Conservation (phyloP, 768 basidiomycete genomes). For the Suillus spraguei region DNA sequence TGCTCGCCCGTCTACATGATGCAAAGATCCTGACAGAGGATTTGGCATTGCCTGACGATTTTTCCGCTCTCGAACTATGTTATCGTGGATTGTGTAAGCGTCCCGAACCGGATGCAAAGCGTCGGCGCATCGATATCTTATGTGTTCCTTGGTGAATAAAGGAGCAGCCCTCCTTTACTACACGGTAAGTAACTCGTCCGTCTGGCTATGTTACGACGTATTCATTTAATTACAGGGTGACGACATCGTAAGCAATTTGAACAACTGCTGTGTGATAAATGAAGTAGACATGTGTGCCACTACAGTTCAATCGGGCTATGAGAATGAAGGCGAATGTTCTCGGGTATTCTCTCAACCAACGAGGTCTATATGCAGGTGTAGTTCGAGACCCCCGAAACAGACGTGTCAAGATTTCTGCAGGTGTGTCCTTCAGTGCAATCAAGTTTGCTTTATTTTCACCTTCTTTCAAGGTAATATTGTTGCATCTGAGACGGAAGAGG, state of each 20-base stretch:
- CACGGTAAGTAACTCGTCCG: conserved; percentile 55
- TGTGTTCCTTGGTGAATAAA: conserved; percentile 76
- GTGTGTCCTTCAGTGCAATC: conserved; percentile 37
- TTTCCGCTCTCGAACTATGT: conserved; percentile 66
- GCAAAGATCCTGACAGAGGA: conserved; percentile 78
- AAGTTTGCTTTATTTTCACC: neutral
- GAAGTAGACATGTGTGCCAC: neutral
- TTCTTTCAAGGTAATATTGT: conserved; percentile 56
- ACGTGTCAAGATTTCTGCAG: conserved; percentile 59
- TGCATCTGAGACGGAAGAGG: conserved; percentile 83
- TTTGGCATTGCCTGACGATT: conserved; percentile 70
- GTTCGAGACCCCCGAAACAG: conserved; percentile 68
- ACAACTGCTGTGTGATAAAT: neutral
- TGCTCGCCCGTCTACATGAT: conserved; percentile 59
- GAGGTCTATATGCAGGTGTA: conserved; percentile 74
- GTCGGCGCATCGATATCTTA: conserved; percentile 82
- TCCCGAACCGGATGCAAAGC: conserved; percentile 47
- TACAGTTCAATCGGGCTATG: conserved; percentile 88
- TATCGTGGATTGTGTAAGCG: conserved; percentile 82
- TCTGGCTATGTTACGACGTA: neutral
- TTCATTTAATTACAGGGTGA: conserved; percentile 58
- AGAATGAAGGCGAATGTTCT: conserved; percentile 79
- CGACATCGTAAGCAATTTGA: conserved; percentile 67
- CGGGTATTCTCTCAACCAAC: conserved; percentile 88
- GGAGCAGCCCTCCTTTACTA: conserved; percentile 93